Conservation (phyloP, 2,329 filamentous ascomycete genomes). For the Lachnellula willkommii region DNA sequence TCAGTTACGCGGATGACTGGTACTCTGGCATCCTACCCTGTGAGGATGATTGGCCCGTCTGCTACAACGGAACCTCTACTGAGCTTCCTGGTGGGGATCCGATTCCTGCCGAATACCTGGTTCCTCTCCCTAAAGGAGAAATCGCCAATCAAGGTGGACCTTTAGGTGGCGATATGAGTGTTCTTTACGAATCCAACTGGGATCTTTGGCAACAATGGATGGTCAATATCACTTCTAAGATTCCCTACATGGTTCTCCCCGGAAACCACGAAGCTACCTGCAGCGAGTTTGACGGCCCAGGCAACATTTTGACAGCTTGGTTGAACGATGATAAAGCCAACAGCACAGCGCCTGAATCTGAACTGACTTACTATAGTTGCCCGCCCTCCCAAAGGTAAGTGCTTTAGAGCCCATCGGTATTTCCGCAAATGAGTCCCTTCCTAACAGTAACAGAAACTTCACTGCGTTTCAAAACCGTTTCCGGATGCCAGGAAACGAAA, state of each 20-base stretch:
- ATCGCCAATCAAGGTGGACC: constrained; percentile 37
- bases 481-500: constrained; percentile 45
- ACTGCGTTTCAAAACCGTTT: constrained; percentile 41
- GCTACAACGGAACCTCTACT: constrained; percentile 44
- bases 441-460: constrained; percentile 15
- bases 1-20: constrained; percentile 48
- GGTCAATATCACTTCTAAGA: constrained; percentile 46
- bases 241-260: constrained; percentile 50
- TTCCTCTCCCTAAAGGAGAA: constrained; percentile 43
- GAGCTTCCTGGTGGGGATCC: constrained; percentile 9
- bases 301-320: constrained; percentile 36
- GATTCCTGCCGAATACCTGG: constrained; percentile 32
- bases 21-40: constrained; percentile 47
- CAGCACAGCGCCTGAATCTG: constrained; percentile 33
- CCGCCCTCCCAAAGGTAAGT: constrained; percentile 43
- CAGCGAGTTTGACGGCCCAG: constrained; percentile 20
- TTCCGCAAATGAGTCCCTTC: not conserved
- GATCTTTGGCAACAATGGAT: constrained; percentile 54
- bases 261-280: constrained; percentile 53
- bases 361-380: constrained; percentile 47
- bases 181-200: constrained; percentile 47
- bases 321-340: constrained; percentile 41
- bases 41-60: constrained; percentile 42
- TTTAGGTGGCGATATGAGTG: constrained; percentile 25
- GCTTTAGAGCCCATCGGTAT: not conserved